Percentiles rank a stretch among this genome's conserved stretches.
Evolutionary conservation across 441 rosid genomes (phyloP).

Genomic region (Hura crepitans): DNA sequence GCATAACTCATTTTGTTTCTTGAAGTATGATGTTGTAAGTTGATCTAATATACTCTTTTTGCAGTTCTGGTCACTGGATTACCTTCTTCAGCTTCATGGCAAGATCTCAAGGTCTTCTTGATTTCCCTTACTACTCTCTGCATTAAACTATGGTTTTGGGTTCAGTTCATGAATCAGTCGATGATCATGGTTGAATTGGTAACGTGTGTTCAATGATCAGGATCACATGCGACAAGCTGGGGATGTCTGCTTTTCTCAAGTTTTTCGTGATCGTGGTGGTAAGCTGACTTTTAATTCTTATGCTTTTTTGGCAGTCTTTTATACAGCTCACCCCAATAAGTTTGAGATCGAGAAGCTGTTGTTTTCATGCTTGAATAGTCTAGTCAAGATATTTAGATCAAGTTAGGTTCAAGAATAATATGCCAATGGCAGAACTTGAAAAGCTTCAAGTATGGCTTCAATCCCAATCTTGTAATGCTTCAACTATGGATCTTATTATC

Average conservation of each 20-base stretch:
- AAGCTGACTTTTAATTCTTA: conserved; percentile 13
- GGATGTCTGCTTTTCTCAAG: conserved; percentile 93
- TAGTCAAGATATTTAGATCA: background rate
- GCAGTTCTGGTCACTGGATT: conserved; percentile 85
- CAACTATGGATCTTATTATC: background rate
- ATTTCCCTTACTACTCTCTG: background rate
- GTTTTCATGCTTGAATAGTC: background rate
- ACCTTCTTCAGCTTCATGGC: conserved; percentile 97
- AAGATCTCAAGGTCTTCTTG: conserved; percentile 79
- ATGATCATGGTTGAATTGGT: background rate
- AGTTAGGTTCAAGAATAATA: background rate
- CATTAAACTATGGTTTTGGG: background rate
- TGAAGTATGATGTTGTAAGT: background rate
- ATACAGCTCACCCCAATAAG: background rate
- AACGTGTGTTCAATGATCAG: conserved; percentile 33
- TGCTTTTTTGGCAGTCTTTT: background rate
- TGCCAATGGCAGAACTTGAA: background rate
- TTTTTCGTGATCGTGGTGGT: conserved; percentile 86
- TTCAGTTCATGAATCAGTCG: background rate
- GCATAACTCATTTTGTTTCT: background rate
- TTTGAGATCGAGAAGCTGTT: background rate
- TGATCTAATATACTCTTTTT: conserved; percentile 16
- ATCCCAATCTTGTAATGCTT: background rate
- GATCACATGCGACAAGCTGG: conserved; percentile 99
- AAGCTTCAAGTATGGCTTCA: background rate